Conservation (phyloP, 768 basidiomycete genomes). For the Kondoa subrosea region DNA sequence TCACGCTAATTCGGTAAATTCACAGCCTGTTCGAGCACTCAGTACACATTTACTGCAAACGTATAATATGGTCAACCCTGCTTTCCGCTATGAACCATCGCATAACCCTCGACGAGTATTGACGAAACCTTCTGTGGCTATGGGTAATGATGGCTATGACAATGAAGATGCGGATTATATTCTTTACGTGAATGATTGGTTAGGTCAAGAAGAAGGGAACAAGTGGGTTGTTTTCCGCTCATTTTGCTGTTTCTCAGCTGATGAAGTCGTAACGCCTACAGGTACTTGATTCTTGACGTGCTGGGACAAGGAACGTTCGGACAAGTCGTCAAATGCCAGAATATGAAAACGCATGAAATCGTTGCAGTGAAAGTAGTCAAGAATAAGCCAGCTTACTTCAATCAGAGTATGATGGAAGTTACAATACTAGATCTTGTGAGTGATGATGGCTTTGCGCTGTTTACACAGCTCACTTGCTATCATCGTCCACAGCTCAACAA, state of each 20-base stretch:
- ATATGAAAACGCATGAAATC: constrained; percentile 97
- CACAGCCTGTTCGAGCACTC: constrained; percentile 47
- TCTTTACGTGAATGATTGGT: constrained; percentile 93
- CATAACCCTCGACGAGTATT: constrained; percentile 91
- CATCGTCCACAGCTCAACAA: constrained; percentile 57
- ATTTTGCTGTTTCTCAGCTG: no score
- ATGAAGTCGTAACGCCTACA: constrained; percentile 29
- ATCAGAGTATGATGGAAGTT: constrained; percentile 99
- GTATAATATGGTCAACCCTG: constrained; percentile 83
- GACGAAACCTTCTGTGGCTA: constrained; percentile 91
- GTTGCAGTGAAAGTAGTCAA: constrained; percentile 99
- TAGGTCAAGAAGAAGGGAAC: constrained; percentile 85
- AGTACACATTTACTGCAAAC: constrained; percentile 79
- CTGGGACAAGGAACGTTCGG: constrained; percentile 98
- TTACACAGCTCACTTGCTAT: not conserved
- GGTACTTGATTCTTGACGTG: constrained; percentile 93
- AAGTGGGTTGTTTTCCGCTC: constrained; percentile 45
- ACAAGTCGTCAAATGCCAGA: constrained; percentile 98
- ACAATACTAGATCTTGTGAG: constrained; percentile 86
- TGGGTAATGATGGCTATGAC: constrained; percentile 91
- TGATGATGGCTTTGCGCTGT: constrained; percentile 20
- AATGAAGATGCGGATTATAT: constrained; percentile 99
- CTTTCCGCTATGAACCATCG: constrained; percentile 82
- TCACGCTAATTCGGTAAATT: not conserved
- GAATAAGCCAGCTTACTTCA: constrained; percentile 98